phyloP scores from a whole-genome alignment of 192 early-diverging fungal species.

The Entophlyctis luteolus region DNA sequence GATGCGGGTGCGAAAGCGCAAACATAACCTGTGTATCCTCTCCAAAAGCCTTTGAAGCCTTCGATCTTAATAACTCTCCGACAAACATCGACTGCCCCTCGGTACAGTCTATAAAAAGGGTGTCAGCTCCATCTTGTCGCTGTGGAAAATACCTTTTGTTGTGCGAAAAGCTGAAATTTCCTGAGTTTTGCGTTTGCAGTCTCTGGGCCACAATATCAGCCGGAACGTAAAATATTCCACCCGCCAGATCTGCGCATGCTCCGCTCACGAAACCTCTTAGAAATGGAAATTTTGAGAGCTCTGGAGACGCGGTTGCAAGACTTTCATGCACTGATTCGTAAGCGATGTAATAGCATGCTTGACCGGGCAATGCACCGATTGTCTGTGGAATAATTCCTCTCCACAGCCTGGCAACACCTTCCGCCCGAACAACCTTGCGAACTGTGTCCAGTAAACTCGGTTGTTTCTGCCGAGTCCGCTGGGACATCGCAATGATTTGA shows the following conservation, averaged over 20 bases:
- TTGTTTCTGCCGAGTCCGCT: conserved; percentile 13
- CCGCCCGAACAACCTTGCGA: conserved; percentile 13
- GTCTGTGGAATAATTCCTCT: conserved; percentile 41
- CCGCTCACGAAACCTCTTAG: conserved; percentile 41
- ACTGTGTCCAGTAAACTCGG: conserved; percentile 6
- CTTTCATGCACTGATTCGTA: conserved; percentile 44
- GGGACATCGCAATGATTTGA: conserved; percentile 43
- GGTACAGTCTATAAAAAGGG: conserved; percentile 18
- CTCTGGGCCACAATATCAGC: conserved; percentile 51
- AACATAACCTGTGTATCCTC: conserved; percentile 43
- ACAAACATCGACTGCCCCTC: conserved; percentile 32
- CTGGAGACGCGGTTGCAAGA: background rate
- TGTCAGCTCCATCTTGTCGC: background rate
- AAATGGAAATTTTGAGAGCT: conserved; percentile 8
- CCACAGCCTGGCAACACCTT: conserved; percentile 42
- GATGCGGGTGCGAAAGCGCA: conserved; percentile 44
- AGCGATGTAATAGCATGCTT: conserved; percentile 46
- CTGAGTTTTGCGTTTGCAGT: conserved; percentile 41
- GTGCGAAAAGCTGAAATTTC: conserved; percentile 36
- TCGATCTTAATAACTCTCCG: conserved; percentile 29
- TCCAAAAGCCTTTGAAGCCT: conserved; percentile 40
- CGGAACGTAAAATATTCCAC: conserved; percentile 41
- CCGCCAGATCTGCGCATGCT: conserved; percentile 27
- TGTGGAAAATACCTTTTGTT: conserved; percentile 33
- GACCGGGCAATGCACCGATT: conserved; percentile 44